Base-by-base conservation (phyloP, 2,329 filamentous ascomycete genomes). In the Verticillium isaacii region DNA sequence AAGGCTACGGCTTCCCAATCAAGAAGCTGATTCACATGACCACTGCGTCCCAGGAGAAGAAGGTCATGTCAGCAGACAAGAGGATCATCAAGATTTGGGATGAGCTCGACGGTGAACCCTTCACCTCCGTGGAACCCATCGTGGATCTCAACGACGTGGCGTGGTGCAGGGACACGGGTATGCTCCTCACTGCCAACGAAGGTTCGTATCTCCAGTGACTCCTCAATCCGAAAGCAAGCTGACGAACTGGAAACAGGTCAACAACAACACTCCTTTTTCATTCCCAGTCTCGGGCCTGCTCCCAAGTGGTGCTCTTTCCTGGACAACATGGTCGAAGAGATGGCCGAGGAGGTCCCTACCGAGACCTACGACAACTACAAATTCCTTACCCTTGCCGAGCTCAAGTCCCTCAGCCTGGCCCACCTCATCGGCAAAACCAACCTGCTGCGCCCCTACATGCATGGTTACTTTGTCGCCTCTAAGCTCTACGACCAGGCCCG, bases 321-420 rank as follows among this genome's bases (percentile, higher is more conserved):
- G 65, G 96, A 99, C 77, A 97, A 96, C 70, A 87, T 99, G 70
- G 95, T 98, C 11, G 95, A 99, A 78, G 96, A 99, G 76, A 97
- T 99, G 92, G 94, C 94, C 9, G 94, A 98, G 72, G 87, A 89
- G 72, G 81, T 83, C 34, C 83, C 81, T 63, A 89, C 89, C 34
- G 89, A 95, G 68, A 92, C 95, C 11, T 99, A 99, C 80, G 95
- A 99, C 77, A 98, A 99, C 77, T 98, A 94, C 86, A 99, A 98
- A 78, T 99, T 99, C 85, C 82, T 99, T 72, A 97, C 94, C 2
- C 76, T 92, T 64, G 87, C 91, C 54, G 93, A 99, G 74, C 82
- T 99, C 60, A 90, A 91, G 69, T 86, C 89, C 39, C 85, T 99
- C 67, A 96, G 92, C 73, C 77, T 99, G 71, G 89, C 91, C 60